phyloP scores from a whole-genome alignment of 2,329 filamentous ascomycete genomes.

The Pestalotiopsis sp. region DNA sequence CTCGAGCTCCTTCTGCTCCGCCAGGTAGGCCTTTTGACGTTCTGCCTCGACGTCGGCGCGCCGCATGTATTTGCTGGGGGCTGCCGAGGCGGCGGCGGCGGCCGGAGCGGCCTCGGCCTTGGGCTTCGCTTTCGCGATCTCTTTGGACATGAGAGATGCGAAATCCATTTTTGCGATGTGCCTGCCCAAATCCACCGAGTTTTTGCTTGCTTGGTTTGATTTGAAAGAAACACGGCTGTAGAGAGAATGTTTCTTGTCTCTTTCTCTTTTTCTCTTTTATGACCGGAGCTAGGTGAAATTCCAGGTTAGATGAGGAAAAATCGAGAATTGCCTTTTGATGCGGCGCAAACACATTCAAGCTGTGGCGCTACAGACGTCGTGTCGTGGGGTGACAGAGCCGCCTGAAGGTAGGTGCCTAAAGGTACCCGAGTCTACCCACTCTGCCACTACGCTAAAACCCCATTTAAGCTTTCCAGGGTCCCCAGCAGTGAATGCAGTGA shows the following conservation, averaged over 20 bases:
- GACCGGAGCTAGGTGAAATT: too few relatives aligned
- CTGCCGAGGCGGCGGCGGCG: constrained; percentile 16
- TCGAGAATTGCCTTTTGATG: too few relatives aligned
- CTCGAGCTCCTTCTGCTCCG: constrained; percentile 77
- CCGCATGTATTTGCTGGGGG: constrained; percentile 68
- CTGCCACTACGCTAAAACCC: not conserved
- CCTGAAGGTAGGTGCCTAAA: not conserved
- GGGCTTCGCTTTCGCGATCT: constrained; percentile 80
- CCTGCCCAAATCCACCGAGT: not conserved
- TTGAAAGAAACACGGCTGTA: too few relatives aligned
- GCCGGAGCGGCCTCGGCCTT: constrained; percentile 25
- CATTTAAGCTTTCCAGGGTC: constrained; percentile 13
- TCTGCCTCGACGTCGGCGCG: constrained; percentile 85
- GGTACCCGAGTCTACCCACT: not conserved
- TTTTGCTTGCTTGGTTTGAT: not conserved
- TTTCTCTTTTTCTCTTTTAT: too few relatives aligned
- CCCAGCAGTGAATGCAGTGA: not conserved
- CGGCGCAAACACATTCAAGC: not conserved
- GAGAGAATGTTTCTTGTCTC: too few relatives aligned
- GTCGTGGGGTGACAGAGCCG: not conserved
- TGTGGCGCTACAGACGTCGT: not conserved
- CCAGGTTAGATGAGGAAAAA: not conserved
- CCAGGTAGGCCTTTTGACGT: constrained; percentile 77
- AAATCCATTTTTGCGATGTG: constrained; percentile 76
- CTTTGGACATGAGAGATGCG: constrained; percentile 87